Percentiles rank a stretch among this genome's conserved stretches.
Conservation (phyloP, 1,284 basidiomycete species). For the Sporisorium scitamineum region DNA sequence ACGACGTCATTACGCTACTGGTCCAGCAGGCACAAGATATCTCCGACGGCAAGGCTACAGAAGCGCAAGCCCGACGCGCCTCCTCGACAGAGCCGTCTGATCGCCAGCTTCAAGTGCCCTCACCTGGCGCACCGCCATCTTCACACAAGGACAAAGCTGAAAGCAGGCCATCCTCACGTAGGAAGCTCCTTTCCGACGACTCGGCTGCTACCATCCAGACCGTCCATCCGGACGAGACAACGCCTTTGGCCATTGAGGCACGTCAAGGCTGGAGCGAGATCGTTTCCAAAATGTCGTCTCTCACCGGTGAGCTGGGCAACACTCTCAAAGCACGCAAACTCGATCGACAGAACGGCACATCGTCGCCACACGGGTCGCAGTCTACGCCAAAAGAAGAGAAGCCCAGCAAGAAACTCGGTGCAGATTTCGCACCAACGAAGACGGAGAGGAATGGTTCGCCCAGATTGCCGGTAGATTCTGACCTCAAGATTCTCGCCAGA, state of each 20-base stretch:
- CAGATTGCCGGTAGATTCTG: slow-evolving; percentile 7
- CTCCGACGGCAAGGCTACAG: slow-evolving; percentile 33
- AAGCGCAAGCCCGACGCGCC: slow-evolving; percentile 1
- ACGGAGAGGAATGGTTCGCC: slow-evolving; percentile 6
- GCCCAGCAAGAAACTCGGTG: not conserved
- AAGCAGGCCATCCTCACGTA: slow-evolving; percentile 2
- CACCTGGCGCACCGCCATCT: not conserved
- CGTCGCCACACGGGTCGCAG: slow-evolving; percentile 1
- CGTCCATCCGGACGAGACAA: slow-evolving; percentile 23
- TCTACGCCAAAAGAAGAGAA: not conserved
- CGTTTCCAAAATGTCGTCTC: slow-evolving; percentile 43
- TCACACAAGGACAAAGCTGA: not conserved
- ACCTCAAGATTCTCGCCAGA: slow-evolving; percentile 34
- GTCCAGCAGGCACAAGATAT: slow-evolving; percentile 42
- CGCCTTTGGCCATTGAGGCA: slow-evolving; percentile 48
- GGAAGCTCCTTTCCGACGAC: slow-evolving; percentile 23
- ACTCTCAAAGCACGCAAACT: slow-evolving; percentile 16
- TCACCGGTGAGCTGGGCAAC: slow-evolving; percentile 25
- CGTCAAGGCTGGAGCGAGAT: slow-evolving; percentile 59
- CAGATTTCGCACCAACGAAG: not conserved
- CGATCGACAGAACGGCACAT: slow-evolving; percentile 13
- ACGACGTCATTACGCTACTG: slow-evolving; percentile 41
- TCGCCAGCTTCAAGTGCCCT: not conserved
- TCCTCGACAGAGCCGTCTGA: not conserved
- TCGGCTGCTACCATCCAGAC: slow-evolving; percentile 31